Evolutionary conservation across 1,139 yeast species (phyloP).

Genomic region (Yamadazyma trypodendri): DNA sequence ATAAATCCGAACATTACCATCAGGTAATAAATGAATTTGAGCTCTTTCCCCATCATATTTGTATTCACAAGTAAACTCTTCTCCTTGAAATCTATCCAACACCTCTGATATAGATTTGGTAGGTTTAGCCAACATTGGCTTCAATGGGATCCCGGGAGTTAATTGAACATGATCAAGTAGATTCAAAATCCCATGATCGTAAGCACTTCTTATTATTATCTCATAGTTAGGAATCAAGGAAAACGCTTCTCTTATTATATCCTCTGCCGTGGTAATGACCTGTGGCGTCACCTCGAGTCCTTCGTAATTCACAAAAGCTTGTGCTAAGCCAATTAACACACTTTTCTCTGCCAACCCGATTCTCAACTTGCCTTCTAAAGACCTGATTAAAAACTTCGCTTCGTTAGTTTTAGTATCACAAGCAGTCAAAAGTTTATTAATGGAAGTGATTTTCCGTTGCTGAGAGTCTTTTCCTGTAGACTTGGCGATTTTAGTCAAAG

Average conservation of each 20-base stretch:
- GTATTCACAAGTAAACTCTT: constrained; percentile 89
- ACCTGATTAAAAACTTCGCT: constrained; percentile 86
- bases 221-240: constrained; percentile 93
- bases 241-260: constrained; percentile 77
- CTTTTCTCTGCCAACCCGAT: constrained; percentile 95
- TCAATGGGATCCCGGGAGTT: constrained; percentile 90
- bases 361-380: constrained; percentile 88
- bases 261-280: constrained; percentile 62
- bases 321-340: constrained; percentile 78
- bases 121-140: constrained; percentile 98
- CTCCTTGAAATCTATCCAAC: constrained; percentile 81
- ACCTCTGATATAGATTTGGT: constrained; percentile 91
- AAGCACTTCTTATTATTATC: constrained; percentile 62
- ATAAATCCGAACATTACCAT: constrained; percentile 73
- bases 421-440: constrained; percentile 81
- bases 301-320: constrained; percentile 72
- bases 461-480: constrained; percentile 86
- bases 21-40: constrained; percentile 74
- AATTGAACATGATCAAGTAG: constrained; percentile 68
- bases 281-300: constrained; percentile 35
- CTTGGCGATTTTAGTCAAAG: constrained; percentile 73
- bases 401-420: constrained; percentile 71
- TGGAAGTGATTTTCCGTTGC: constrained; percentile 67
- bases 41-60: constrained; percentile 98
- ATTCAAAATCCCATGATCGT: constrained; percentile 65